Conservation (phyloP, 495 filamentous ascomycete species). For the Hypomontagnella monticulosa region DNA sequence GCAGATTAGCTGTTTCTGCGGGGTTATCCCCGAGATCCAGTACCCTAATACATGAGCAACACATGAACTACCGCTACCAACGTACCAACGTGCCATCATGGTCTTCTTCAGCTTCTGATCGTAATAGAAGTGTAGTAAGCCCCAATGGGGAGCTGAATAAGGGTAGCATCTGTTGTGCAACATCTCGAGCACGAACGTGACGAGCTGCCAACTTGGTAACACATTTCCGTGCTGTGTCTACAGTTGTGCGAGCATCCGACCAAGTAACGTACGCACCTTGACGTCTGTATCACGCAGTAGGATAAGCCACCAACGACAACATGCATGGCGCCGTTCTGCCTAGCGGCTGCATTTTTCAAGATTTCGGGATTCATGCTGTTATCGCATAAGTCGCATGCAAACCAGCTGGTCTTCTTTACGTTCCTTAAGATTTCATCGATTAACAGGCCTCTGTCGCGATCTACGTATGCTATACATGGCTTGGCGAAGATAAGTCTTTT, state of each 20-base stretch:
- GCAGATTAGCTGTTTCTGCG: slow-evolving; percentile 14
- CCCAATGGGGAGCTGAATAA: background rate
- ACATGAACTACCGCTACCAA: slow-evolving; percentile 3
- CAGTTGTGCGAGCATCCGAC: background rate
- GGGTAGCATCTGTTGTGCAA: slow-evolving; percentile 10
- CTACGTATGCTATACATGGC: background rate
- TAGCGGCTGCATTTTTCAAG: slow-evolving; percentile 1
- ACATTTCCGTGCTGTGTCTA: slow-evolving; percentile 7
- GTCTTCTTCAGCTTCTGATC: slow-evolving; percentile 1
- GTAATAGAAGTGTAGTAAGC: slow-evolving; percentile 26
- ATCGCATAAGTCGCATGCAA: slow-evolving; percentile 18
- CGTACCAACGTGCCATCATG: slow-evolving; percentile 10
- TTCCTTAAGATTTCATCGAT: background rate
- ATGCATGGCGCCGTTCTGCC: background rate
- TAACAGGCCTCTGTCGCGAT: slow-evolving; percentile 3
- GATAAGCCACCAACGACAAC: slow-evolving; percentile 7
- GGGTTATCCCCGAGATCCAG: slow-evolving; percentile 29
- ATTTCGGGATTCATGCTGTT: background rate
- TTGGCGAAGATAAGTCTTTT: background rate
- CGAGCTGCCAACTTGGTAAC: slow-evolving; percentile 32
- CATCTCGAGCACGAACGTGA: slow-evolving; percentile 5
- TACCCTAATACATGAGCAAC: slow-evolving; percentile 5
- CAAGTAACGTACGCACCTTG: slow-evolving; percentile 17
- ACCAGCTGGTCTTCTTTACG: slow-evolving; percentile 1
- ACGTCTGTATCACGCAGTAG: slow-evolving; percentile 6